phyloP scores from a whole-genome alignment of 345 rosid species.

The Nasturtium officinale region DNA sequence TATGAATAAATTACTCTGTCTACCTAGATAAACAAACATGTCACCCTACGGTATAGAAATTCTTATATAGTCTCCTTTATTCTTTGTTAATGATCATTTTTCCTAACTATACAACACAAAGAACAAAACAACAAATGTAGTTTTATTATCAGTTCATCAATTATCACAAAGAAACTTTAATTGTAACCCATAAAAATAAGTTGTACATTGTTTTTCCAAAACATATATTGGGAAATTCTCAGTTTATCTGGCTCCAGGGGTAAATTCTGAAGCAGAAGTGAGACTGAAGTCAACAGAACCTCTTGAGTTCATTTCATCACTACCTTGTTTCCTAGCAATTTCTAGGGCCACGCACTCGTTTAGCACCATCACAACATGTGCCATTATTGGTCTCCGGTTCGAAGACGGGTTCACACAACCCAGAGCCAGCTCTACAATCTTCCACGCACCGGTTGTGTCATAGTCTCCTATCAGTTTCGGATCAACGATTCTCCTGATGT shows the following conservation, averaged over 20 bases:
- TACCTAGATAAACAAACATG: too few species aligned
- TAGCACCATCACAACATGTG: conserved; percentile 42
- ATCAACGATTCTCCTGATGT: conserved; percentile 47
- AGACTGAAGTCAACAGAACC: not conserved
- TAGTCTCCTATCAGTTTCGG: conserved; percentile 45
- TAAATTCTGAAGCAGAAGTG: conserved; percentile 24
- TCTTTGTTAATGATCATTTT: too few species aligned
- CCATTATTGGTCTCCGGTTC: conserved; percentile 47
- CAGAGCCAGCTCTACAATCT: conserved; percentile 50
- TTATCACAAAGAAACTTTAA: too few species aligned
- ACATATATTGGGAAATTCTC: not conserved
- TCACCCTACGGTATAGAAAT: too few species aligned
- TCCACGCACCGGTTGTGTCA: conserved; percentile 49
- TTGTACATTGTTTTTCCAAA: not conserved
- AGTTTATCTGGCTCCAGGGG: conserved; percentile 40
- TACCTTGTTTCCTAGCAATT: conserved; percentile 39
- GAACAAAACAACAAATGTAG: too few species aligned
- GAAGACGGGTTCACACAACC: conserved; percentile 42
- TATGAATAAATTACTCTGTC: too few species aligned
- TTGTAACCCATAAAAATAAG: not conserved
- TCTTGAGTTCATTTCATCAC: conserved; percentile 7
- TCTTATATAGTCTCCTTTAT: too few species aligned
- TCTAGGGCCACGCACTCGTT: conserved; percentile 46
- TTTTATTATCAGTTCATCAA: too few species aligned
- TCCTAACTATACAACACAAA: too few species aligned